These are phyloP conservation scores for Pharnaceum exiguum DNA, from an alignment of 148 eudicot genomes.

Conservation along the genomic window DNA sequence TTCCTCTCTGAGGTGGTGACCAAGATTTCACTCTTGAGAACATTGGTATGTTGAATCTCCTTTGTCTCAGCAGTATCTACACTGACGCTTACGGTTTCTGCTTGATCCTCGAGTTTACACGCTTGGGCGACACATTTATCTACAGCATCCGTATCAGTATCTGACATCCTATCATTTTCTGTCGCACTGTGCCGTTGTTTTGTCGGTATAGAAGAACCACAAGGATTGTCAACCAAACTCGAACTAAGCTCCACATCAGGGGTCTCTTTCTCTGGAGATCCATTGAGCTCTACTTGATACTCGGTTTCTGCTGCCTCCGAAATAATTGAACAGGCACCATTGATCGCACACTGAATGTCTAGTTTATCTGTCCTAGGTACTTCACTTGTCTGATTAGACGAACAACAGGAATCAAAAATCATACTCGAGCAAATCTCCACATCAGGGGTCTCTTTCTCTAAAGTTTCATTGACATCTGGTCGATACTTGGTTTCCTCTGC, in stretches of 20 bases:
- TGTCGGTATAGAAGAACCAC: slow-evolving; percentile 5
- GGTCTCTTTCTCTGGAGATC: slow-evolving; percentile 9
- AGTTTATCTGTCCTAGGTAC: neutral
- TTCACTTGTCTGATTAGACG: neutral
- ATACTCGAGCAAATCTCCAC: neutral
- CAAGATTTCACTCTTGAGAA: slow-evolving; percentile 5
- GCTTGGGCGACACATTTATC: slow-evolving; percentile 15
- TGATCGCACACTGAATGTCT: slow-evolving; percentile 3
- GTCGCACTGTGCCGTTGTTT: slow-evolving; percentile 11
- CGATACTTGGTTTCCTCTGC: too few species aligned
- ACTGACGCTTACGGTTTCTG: slow-evolving; percentile 6
- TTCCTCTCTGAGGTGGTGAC: slow-evolving; percentile 18
- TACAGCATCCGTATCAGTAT: neutral
- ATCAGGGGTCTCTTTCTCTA: slow-evolving; percentile 5
- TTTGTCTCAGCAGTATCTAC: slow-evolving; percentile 19
- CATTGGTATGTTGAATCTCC: slow-evolving; percentile 9
- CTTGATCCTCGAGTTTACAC: neutral
- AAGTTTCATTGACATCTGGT: too few species aligned
- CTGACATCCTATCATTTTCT: slow-evolving; percentile 15
- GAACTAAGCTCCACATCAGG: slow-evolving; percentile 12
- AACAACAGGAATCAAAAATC: neutral
- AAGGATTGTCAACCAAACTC: slow-evolving; percentile 13
- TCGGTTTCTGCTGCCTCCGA: neutral
- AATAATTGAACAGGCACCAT: slow-evolving; percentile 13
- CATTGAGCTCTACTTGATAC: slow-evolving; percentile 5